Percentiles rank a stretch among this genome's conserved stretches.
Evolutionary conservation across 1,284 basidiomycete species (phyloP).

Genomic region (Heterobasidion annosum): DNA sequence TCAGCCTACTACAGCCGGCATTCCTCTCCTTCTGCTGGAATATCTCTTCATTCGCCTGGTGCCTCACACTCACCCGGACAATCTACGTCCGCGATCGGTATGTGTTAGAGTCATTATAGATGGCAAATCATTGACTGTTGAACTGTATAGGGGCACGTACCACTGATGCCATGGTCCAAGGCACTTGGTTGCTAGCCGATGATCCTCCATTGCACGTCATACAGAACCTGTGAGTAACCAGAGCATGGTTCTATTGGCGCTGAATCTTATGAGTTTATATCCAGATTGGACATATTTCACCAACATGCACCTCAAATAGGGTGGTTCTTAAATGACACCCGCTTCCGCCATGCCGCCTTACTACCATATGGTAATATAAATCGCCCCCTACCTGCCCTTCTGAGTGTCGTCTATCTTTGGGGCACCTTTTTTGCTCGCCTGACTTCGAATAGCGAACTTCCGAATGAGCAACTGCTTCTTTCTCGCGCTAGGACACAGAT

Average conservation of each 20-base stretch:
- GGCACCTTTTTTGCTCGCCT: constrained; percentile 29
- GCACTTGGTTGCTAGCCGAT: constrained; percentile 10
- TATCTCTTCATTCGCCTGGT: background rate
- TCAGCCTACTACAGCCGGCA: constrained; percentile 2
- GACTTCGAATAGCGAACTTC: constrained; percentile 12
- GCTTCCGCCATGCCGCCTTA: constrained; percentile 18
- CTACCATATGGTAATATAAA: constrained; percentile 24
- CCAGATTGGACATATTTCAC: constrained; percentile 14
- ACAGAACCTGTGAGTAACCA: constrained; percentile 11
- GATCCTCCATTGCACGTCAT: constrained; percentile 12
- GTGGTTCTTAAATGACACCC: constrained; percentile 22
- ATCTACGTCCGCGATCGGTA: background rate
- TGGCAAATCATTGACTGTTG: too few species aligned
- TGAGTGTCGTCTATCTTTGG: constrained; percentile 40
- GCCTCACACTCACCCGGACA: background rate
- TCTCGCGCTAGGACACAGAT: constrained; percentile 33
- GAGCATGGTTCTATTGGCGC: too few species aligned
- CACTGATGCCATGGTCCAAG: background rate
- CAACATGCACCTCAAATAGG: constrained; percentile 18
- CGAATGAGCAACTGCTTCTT: constrained; percentile 25
- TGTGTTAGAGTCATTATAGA: background rate
- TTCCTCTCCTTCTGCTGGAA: background rate
- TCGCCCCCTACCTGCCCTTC: constrained; percentile 37
- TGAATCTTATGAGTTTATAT: background rate
- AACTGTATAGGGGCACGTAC: background rate